These are phyloP conservation scores for Oleoguttula mirabilis DNA, from an alignment of 495 filamentous ascomycete genomes.

Conservation along the genomic window DNA sequence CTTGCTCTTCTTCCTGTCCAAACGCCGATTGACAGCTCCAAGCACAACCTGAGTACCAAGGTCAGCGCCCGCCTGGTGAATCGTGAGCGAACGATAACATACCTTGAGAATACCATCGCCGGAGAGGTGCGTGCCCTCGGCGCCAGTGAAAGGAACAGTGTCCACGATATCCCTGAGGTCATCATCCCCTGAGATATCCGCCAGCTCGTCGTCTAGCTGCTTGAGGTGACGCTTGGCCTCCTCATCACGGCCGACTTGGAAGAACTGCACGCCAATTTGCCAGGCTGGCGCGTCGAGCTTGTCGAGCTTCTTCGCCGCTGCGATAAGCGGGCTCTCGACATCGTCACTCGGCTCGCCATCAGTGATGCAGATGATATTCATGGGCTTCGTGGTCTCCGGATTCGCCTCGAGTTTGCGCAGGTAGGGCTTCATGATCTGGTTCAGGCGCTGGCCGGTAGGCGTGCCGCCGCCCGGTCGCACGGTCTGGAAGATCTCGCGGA, in stretches of 20 bases:
- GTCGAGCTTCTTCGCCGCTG: constrained; percentile 60
- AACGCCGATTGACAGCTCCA: constrained; percentile 53
- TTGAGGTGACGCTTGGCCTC: constrained; percentile 51
- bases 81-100: too few species aligned
- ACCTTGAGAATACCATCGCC: constrained; percentile 74
- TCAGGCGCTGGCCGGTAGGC: constrained; percentile 61
- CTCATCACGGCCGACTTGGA: constrained; percentile 76
- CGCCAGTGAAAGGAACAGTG: constrained; percentile 62
- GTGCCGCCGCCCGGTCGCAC: constrained; percentile 58
- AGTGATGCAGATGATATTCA: constrained; percentile 91
- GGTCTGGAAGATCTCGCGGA: constrained; percentile 53
- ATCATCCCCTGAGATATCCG: constrained; percentile 34
- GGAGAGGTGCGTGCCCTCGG: constrained; percentile 34
- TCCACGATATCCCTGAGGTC: constrained; percentile 84
- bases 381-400: constrained; percentile 51
- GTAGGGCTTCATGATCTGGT: constrained; percentile 65
- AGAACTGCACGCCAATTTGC: constrained; percentile 93
- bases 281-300: constrained; percentile 57
- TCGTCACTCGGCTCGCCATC: constrained; percentile 82
- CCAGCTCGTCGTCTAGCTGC: constrained; percentile 69
- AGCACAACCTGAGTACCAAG: too few species aligned
- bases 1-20: constrained; percentile 40
- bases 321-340: constrained; percentile 57
- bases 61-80: too few species aligned
- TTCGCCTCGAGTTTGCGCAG: constrained; percentile 32